Evolutionary conservation across 257 asterid species (phyloP).

Genomic region (Cinchona pubescens): DNA sequence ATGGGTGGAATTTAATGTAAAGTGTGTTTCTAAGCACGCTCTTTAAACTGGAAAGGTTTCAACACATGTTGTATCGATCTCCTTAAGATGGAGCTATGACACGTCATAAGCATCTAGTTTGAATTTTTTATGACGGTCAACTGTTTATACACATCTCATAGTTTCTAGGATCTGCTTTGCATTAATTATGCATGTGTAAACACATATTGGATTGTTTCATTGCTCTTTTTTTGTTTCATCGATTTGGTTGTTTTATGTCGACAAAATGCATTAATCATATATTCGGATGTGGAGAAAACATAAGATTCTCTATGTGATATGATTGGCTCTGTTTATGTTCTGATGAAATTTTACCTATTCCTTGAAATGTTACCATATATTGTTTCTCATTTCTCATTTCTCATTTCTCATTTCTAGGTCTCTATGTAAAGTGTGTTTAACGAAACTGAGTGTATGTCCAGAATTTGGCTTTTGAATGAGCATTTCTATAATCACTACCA

Average conservation of each 20-base stretch:
- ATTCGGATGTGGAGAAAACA: not conserved
- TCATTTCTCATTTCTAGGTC: conserved; percentile 1
- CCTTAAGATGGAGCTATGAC: not conserved
- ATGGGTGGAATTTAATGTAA: not conserved
- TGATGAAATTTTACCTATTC: not conserved
- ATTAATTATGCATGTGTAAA: not conserved
- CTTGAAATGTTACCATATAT: not conserved
- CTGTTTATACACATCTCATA: not conserved
- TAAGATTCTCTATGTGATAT: not conserved
- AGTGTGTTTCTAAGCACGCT: not conserved
- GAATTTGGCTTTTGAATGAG: not conserved
- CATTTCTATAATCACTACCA: not conserved
- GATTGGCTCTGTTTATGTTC: not conserved
- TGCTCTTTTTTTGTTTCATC: not conserved
- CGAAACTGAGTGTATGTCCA: not conserved
- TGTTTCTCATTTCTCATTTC: not conserved
- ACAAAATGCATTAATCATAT: not conserved
- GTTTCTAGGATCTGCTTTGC: not conserved
- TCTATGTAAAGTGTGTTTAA: too few species aligned
- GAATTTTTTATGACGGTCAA: not conserved
- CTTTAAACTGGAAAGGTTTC: not conserved
- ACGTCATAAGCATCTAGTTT: not conserved
- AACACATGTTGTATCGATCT: not conserved
- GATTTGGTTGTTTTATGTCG: not conserved
- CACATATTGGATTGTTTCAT: not conserved